Base-by-base conservation (phyloP, 805 yeast species). In the Yamadazyma sp. region DNA sequence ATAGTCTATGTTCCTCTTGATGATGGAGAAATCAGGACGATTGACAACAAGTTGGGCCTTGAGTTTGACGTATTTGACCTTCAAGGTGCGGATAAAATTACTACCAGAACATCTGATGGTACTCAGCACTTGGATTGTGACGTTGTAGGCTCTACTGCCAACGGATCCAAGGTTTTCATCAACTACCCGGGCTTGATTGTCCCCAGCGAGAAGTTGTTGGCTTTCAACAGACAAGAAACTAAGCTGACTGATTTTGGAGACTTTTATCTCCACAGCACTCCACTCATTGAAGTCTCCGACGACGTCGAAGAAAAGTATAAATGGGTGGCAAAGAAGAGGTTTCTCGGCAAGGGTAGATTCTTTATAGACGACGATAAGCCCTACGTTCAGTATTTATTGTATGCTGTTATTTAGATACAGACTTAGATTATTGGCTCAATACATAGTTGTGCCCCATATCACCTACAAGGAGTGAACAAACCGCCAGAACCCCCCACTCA, bases 311-410 rank as follows among this genome's bases (percentile, higher is more conserved):
- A 60, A 11, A 74, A 72, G 47, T 60, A 56, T 50, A 54, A 64
- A 45, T 80, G 87, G 87, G 70, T 71, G 12, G 45, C 60, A 28
- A 53, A 59, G 32, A 70, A 72, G 53, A 73, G 67, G 46, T 62
- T 78, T 40, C 33, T 77, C 15, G 86, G 83, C 14, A 75, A 71
- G 52, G 86, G 87, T 22, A 67, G 82, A 41, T 78, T 79, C 49
- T 51, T 73, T 32, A 67, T 80, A 48, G 75, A 72, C 44, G 63
- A 54, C 3, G 50, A 61, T 5, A 78, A 74, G 14, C 54, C 77
- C 41, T 67, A 59, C 43, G 84, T 80, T 27, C 84, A 80, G 58
- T 80, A 79, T 62, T 66, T 60, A 45, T 56, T 75, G 37, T 76
- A 73, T 46, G 60, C 69, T 19, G 34, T 49, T 22, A 13, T 9